These are phyloP conservation scores for Davidsoniella eucalypti DNA, from an alignment of 2,329 filamentous ascomycete genomes.

Conservation along the genomic window DNA sequence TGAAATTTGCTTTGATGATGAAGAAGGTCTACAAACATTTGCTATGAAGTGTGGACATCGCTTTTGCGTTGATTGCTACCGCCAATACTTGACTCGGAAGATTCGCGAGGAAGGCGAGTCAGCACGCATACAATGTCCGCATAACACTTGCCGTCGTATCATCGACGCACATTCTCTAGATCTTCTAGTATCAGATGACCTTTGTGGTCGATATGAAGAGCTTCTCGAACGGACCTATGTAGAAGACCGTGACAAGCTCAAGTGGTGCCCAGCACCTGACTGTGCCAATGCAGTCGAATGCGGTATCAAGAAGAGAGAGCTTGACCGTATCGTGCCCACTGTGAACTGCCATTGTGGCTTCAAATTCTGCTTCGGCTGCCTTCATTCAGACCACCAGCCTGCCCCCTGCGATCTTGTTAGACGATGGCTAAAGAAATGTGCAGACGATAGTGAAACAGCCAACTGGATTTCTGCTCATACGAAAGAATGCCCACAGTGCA, in stretches of 20 bases:
- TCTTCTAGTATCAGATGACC: slow-evolving; percentile 46
- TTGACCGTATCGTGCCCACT: slow-evolving; percentile 73
- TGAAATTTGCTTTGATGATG: slow-evolving; percentile 93
- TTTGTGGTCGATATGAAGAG: slow-evolving; percentile 55
- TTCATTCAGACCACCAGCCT: slow-evolving; percentile 77
- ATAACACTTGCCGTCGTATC: slow-evolving; percentile 72
- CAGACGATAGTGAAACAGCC: slow-evolving; percentile 92
- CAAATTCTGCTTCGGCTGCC: slow-evolving; percentile 90
- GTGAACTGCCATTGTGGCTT: slow-evolving; percentile 74
- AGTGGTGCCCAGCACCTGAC: slow-evolving; percentile 97
- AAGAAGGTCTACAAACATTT: slow-evolving; percentile 59
- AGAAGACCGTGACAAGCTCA: slow-evolving; percentile 86
- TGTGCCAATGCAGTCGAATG: slow-evolving; percentile 90
- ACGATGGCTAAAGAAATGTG: slow-evolving; percentile 94
- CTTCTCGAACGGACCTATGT: slow-evolving; percentile 89
- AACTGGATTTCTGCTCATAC: slow-evolving; percentile 99
- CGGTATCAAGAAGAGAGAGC: slow-evolving; percentile 68
- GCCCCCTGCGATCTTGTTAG: slow-evolving; percentile 84
- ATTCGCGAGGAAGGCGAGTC: slow-evolving; percentile 92
- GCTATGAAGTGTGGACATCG: slow-evolving; percentile 90
- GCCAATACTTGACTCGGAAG: slow-evolving; percentile 81
- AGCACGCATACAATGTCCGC: slow-evolving; percentile 82
- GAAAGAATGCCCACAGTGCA: slow-evolving; percentile 91
- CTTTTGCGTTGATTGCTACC: slow-evolving; percentile 85
- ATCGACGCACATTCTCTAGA: slow-evolving; percentile 81